phyloP scores from a whole-genome alignment of 1,284 basidiomycete genomes.

The Hemileia vastatrix region DNA sequence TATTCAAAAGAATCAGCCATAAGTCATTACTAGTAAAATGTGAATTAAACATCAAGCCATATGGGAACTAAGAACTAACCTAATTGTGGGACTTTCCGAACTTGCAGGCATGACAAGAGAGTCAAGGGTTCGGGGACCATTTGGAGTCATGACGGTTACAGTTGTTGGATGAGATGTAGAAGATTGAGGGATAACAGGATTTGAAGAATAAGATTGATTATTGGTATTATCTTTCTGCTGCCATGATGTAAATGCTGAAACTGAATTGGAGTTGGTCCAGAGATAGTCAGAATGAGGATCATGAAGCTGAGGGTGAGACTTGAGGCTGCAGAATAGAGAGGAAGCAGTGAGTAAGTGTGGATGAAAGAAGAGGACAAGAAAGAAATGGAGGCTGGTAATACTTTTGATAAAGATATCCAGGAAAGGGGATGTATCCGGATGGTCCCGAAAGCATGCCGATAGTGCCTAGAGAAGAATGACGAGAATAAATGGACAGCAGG shows the following conservation, averaged over 20 bases:
- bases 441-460: slow-evolving; percentile 21
- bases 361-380: background rate
- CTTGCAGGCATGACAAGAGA: slow-evolving; percentile 18
- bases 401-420: slow-evolving; percentile 20
- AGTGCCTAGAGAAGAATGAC: slow-evolving; percentile 3
- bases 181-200: slow-evolving; percentile 8
- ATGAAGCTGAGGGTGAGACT: slow-evolving; percentile 21
- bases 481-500: background rate
- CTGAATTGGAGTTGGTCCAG: slow-evolving; percentile 15
- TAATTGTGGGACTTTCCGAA: slow-evolving; percentile 13
- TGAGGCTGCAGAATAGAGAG: background rate
- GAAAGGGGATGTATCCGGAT: slow-evolving; percentile 11
- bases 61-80: background rate
- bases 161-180: background rate
- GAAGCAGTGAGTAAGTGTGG: background rate
- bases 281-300: slow-evolving; percentile 12
- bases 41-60: background rate
- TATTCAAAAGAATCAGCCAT: background rate
- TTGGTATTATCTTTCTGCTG: no score
- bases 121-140: slow-evolving; percentile 13
- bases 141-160: slow-evolving; percentile 14
- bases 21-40: background rate
- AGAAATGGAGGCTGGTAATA: no score
- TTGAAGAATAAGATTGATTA: slow-evolving; percentile 7
- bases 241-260: slow-evolving; percentile 17